A percentile compares a stretch with the other conserved stretches of the same genome.
Conservation (phyloP, 2,329 filamentous ascomycete species). For the Aspergillus jensenii region DNA sequence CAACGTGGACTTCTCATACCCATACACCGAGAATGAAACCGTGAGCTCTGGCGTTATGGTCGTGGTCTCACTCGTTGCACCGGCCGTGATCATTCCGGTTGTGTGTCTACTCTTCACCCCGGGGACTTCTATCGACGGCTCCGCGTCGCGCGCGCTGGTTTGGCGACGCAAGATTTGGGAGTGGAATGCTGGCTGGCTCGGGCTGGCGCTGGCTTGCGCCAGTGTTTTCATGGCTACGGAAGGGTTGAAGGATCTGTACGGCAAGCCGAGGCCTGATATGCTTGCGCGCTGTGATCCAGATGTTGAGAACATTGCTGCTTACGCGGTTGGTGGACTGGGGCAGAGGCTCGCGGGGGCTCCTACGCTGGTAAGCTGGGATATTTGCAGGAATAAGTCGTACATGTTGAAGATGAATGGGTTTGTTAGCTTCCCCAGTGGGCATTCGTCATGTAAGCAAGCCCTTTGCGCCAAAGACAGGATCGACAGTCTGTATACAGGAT, state of each 20-base stretch:
- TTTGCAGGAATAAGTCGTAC: conserved; percentile 68
- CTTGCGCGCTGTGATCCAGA: conserved; percentile 75
- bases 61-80: conserved; percentile 63
- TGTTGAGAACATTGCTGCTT: conserved; percentile 58
- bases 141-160: conserved; percentile 63
- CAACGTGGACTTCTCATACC: conserved; percentile 78
- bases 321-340: conserved; percentile 63
- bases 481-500: neutral
- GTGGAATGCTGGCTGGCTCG: conserved; percentile 81
- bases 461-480: neutral
- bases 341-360: conserved; percentile 55
- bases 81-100: conserved; percentile 66
- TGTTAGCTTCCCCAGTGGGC: conserved; percentile 77
- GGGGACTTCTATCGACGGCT: conserved; percentile 63
- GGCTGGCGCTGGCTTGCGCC: conserved; percentile 70
- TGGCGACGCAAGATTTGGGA: conserved; percentile 90
- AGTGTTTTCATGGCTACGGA: conserved; percentile 78
- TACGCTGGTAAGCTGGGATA: conserved; percentile 70
- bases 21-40: conserved; percentile 68
- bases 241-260: conserved; percentile 75
- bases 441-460: conserved; percentile 60
- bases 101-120: conserved; percentile 71
- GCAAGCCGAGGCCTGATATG: conserved; percentile 64
- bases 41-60: conserved; percentile 67
- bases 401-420: conserved; percentile 72